Base-by-base conservation (phyloP, 106 monocot genomes). In the Platanthera zijinensis region DNA sequence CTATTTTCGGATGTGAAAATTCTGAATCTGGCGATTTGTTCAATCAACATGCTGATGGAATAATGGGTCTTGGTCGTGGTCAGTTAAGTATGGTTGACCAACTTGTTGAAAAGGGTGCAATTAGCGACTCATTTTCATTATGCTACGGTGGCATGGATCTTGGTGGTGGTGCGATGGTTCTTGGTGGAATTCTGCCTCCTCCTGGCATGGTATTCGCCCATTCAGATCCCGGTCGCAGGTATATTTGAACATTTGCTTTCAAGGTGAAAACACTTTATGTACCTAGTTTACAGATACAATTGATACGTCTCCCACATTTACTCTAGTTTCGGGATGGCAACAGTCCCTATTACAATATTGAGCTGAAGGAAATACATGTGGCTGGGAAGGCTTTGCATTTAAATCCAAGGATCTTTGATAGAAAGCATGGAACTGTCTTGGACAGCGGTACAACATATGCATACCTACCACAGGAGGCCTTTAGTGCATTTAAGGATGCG, bases 391-490 rank as follows among this genome's bases (percentile, higher is more conserved):
- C 83, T 11, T 72, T 97, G 84, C 81, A 59, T 6, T 74, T 97
- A 76, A 77, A 93, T 50, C 77, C 91, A 4, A 87, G 66, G 62
- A 76, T 91, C 1, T 97, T 97, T 75, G 78, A 97, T 77, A 68
- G 83, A 50, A 86, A 81, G 74, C 86, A 93, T 76, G 96, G 96
- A 61, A 93, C 96, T 75, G 78, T 97, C 57, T 84, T 97, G 85
- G 96, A 97, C 82, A 97, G 96, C 83, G 96, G 96, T n/a, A 97
- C 96, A 6, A 97, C 96, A 64, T 93, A 89, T 83, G 91, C 96
- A 54, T 97, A 97, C 73, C 79, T 97, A 75, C 96, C 96, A 50
- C 82, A 87, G 79, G 78, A 83, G 68, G 96, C 93, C 81, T 97
- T 93, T 82, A n/a, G 49, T 22, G 85, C 86, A 74, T 85, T 97